A percentile compares a stretch with the other conserved stretches of the same genome.
phyloP scores from a whole-genome alignment of 192 early-diverging fungal genomes.

The Podila epigama region DNA sequence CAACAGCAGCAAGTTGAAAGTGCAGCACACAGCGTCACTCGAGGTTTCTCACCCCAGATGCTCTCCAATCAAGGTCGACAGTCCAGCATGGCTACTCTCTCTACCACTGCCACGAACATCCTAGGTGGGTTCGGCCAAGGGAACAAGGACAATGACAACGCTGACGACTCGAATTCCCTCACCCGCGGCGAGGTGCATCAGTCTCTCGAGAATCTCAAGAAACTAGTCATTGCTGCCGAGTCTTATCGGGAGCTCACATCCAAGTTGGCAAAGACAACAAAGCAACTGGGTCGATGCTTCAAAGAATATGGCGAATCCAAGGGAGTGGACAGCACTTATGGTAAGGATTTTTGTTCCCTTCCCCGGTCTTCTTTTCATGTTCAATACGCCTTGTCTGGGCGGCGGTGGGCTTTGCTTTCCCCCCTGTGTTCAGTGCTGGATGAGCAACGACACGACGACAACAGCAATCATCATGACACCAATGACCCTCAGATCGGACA shows the following conservation, averaged over 20 bases:
- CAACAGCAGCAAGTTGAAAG: background rate
- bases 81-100: conserved; percentile 9
- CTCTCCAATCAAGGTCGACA: conserved; percentile 36
- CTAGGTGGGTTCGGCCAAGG: background rate
- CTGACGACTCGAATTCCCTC: background rate
- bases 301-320: conserved; percentile 53
- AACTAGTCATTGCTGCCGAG: conserved; percentile 48
- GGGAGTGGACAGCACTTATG: conserved; percentile 52
- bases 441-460: too few species aligned
- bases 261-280: conserved; percentile 47
- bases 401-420: background rate
- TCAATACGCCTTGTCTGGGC: too few species aligned
- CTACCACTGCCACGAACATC: conserved; percentile 3
- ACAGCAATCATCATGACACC: too few species aligned
- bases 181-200: conserved; percentile 37
- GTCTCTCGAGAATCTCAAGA: conserved; percentile 42
- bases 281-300: conserved; percentile 44
- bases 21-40: background rate
- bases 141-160: background rate
- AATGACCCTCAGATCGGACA: too few species aligned
- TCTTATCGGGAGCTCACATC: conserved; percentile 46
- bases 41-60: conserved; percentile 11
- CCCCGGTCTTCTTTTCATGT: background rate
- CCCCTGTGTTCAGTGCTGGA: too few species aligned
- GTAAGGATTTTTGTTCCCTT: conserved; percentile 24